Evolutionary conservation across 805 yeast species (phyloP).

Genomic region (Yarrowia sp.): DNA sequence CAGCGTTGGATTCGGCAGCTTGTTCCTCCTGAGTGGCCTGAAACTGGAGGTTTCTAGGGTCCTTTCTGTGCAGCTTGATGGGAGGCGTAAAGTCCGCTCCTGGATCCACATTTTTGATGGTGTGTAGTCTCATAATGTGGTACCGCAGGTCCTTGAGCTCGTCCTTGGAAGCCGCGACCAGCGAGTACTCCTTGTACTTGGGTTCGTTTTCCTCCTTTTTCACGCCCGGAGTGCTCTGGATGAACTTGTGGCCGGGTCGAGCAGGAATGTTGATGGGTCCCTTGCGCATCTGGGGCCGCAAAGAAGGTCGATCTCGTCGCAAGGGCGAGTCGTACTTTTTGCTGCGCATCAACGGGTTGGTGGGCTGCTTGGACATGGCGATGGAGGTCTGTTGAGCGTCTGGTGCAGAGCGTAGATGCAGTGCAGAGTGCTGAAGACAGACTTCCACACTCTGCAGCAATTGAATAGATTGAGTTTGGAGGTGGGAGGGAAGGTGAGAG

Average conservation of each 20-base stretch:
- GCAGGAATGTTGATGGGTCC: constrained; percentile 20
- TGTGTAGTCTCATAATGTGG: constrained; percentile 78
- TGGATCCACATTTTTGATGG: constrained; percentile 69
- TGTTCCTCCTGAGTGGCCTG: constrained; percentile 61
- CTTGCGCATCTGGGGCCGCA: background rate
- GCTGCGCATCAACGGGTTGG: constrained; percentile 22
- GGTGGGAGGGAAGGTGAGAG: background rate
- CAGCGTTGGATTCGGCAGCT: constrained; percentile 31
- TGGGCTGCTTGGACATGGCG: constrained; percentile 12
- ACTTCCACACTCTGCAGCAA: too few species aligned
- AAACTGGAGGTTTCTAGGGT: constrained; percentile 85
- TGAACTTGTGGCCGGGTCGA: constrained; percentile 1
- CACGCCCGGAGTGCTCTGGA: background rate
- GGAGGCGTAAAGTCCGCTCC: constrained; percentile 70
- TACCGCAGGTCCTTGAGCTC: constrained; percentile 71
- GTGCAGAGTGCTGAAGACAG: too few species aligned
- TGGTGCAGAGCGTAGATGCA: background rate
- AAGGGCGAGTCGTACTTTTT: constrained; percentile 23
- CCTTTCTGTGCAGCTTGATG: constrained; percentile 84
- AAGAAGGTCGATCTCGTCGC: constrained; percentile 24
- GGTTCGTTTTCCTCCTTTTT: constrained; percentile 10
- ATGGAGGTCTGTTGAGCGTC: background rate
- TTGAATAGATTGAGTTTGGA: background rate
- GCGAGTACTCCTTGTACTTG: constrained; percentile 29
- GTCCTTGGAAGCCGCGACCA: constrained; percentile 67